Percentiles rank a stretch among this genome's conserved stretches.
Conservation (phyloP, 2,329 filamentous ascomycete species). For the Fusarium tuaranense region DNA sequence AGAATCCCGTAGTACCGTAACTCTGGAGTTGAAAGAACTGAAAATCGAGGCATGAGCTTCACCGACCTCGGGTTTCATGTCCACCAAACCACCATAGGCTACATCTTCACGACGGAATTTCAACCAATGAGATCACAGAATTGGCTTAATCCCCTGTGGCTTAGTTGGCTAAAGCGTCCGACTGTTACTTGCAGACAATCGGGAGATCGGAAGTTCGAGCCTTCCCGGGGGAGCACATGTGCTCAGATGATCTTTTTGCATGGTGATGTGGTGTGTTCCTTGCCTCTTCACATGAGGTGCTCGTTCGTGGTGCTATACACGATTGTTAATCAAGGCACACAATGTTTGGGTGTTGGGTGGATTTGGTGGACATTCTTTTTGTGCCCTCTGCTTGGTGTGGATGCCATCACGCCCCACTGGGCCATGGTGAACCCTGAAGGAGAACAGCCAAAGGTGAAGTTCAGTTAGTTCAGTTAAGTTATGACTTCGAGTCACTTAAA, state of each 20-base stretch:
- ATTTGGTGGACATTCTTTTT: not conserved
- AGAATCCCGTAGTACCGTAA: too few relatives aligned
- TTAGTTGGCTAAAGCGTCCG: constrained; percentile 44
- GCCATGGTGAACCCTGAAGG: not conserved
- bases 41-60: not conserved
- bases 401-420: not conserved
- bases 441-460: not conserved
- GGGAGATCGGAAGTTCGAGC: constrained; percentile 47
- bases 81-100: not conserved
- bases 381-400: not conserved
- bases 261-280: not conserved
- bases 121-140: not conserved
- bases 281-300: not conserved
- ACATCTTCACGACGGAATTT: not conserved
- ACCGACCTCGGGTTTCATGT: not conserved
- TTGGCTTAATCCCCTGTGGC: constrained; percentile 34
- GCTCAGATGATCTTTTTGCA: not conserved
- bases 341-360: not conserved
- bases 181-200: constrained; percentile 43
- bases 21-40: not conserved
- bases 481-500: not conserved
- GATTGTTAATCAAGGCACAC: not conserved
- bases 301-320: not conserved
- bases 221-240: constrained; percentile 42
- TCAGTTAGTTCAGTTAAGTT: not conserved